Evolutionary conservation across 371 early-diverging fungal genomes (phyloP), one percentile per base, ranked within the genome.

Genomic region (Syncephalastrum sp.): DNA sequence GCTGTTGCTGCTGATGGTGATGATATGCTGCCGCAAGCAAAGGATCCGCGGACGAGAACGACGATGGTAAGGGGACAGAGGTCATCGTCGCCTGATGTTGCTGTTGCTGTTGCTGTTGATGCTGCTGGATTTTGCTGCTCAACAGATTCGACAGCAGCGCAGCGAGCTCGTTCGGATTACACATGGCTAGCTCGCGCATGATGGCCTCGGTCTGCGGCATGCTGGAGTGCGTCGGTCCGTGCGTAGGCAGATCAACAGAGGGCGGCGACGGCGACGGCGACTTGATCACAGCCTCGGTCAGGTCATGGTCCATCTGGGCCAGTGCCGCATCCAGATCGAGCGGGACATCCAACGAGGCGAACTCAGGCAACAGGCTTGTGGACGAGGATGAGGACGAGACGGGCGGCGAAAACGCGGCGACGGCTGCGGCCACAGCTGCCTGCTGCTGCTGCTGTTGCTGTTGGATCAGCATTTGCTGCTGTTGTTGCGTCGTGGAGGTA

Each of bases 151-250:
- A 60, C 45, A 71, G 25, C 14, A 68, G 59, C 14, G 68, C 62
- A 1, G 68, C 61, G 33, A 71, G 33, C 44, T 71, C 72, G 21
- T 68, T 64, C 3, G 64, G 56, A 43, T 60, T 59, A 60, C 48
- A 10, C 54, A 46, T 27, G 38, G 38, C 38, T 2, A 33, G 38
- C 38, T 56, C 52, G 14, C 54, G 60, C 50, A 54, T 48, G 42
- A 55, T 58, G 23, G 41, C n/a, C 43, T 53, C 17, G 25, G 47
- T 17, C 42, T 10, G n/a, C 38, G 38, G 38, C 38, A 33, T 33
- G 8, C 10, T 33, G 1, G 38, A 12, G 8, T 33, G 38, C 38
- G 10, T 10, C 8, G 38, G 10, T 33, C 38, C 38, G 38, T 33
- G 38, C 38, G 10, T 8, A 41, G 49, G 45, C 21, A 42, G 33